A percentile compares a stretch with the other conserved stretches of the same genome.
phyloP scores from a whole-genome alignment of 78 protist species.

The Andalucia godoyi region DNA sequence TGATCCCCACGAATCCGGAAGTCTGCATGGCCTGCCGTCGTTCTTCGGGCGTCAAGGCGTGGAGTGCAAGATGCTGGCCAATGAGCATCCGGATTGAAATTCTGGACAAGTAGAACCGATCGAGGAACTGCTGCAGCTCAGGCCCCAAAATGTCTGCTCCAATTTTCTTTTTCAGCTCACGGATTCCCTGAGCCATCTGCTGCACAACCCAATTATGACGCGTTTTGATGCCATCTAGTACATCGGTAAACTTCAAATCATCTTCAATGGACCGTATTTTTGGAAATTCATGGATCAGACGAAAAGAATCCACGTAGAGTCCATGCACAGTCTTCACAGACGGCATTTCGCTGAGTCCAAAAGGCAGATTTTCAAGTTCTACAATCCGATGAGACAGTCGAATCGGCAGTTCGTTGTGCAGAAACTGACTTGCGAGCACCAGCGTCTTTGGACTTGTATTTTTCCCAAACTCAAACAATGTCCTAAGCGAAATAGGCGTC shows the following conservation, averaged over 20 bases:
- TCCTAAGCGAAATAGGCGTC: no score
- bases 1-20: conserved; percentile 33
- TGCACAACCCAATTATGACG: conserved; percentile 21
- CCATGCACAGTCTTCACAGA: conserved; percentile 13
- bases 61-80: conserved; percentile 24
- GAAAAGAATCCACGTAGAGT: conserved; percentile 22
- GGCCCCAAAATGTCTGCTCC: neutral
- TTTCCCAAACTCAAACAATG: no score
- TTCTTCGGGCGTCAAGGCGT: no score
- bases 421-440: no score
- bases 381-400: conserved; percentile 23
- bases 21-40: no score
- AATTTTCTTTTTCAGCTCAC: conserved; percentile 4
- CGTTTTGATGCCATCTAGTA: neutral
- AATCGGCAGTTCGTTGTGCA: conserved; percentile 27
- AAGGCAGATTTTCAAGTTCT: conserved; percentile 25
- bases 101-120: conserved; percentile 26
- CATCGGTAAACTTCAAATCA: neutral
- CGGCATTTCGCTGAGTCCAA: conserved; percentile 4
- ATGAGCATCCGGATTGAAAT: conserved; percentile 41
- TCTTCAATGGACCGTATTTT: neutral
- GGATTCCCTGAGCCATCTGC: conserved; percentile 30
- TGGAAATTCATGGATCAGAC: neutral
- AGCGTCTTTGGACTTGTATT: no score
- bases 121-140: conserved; percentile 18